These are phyloP conservation scores for Russula ochroleuca DNA, from an alignment of 768 basidiomycete species.

Conservation along the genomic window DNA sequence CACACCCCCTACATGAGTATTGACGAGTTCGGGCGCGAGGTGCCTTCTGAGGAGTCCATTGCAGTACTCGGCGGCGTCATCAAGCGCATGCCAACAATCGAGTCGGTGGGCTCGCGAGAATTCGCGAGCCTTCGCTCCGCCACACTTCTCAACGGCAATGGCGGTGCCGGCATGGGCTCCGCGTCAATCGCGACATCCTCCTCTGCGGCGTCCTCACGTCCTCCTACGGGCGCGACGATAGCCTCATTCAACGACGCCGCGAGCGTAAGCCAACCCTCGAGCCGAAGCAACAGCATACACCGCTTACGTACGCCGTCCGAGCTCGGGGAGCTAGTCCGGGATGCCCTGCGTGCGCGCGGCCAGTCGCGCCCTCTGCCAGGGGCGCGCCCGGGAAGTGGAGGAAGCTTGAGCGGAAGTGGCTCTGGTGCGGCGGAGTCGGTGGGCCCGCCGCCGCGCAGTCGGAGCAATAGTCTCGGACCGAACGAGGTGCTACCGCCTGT, in stretches of 20 bases:
- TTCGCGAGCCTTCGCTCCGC: constrained; percentile 31
- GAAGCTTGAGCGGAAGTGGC: not conserved
- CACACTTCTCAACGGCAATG: constrained; percentile 3
- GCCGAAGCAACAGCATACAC: constrained; percentile 24
- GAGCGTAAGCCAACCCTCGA: constrained; percentile 19
- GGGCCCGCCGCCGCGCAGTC: not conserved
- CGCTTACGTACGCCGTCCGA: constrained; percentile 16
- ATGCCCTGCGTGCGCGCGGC: constrained; percentile 10
- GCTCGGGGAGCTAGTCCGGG: constrained; percentile 24
- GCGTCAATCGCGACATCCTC: constrained; percentile 12
- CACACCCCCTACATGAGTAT: constrained; percentile 37
- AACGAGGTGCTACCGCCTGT: constrained; percentile 24
- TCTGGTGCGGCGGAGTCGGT: not conserved
- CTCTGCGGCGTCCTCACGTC: constrained; percentile 19
- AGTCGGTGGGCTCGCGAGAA: constrained; percentile 69
- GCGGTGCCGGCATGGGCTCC: not conserved
- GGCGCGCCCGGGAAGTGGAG: constrained; percentile 6
- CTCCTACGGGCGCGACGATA: constrained; percentile 19
- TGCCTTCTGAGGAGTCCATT: constrained; percentile 47
- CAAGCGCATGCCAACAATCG: constrained; percentile 77
- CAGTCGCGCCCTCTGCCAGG: constrained; percentile 9
- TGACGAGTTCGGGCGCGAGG: constrained; percentile 39
- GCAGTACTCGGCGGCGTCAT: constrained; percentile 60
- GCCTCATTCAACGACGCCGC: constrained; percentile 11
- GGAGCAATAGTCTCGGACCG: constrained; percentile 19